Conservation (phyloP, 306 rosid genomes). For the Ochetophila trinervis region DNA sequence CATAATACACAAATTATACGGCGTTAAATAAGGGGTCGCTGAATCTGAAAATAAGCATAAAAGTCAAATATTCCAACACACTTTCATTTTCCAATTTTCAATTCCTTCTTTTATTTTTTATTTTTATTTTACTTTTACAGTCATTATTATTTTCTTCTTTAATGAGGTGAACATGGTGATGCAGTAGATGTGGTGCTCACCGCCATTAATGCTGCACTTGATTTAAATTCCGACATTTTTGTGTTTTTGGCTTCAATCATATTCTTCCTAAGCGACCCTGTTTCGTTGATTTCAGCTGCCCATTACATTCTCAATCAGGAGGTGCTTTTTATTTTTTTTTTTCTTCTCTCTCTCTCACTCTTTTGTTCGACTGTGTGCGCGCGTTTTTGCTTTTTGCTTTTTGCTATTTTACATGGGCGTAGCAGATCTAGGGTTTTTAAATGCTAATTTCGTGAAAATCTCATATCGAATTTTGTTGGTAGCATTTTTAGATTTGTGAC, state of each 20-base stretch:
- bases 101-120: too few species aligned
- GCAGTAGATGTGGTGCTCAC: not conserved
- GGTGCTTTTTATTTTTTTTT: not conserved
- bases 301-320: not conserved
- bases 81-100: too few species aligned
- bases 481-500: not conserved
- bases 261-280: not conserved
- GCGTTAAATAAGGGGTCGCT: not conserved
- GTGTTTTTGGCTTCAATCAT: not conserved
- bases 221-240: not conserved
- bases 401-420: not conserved
- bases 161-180: not conserved
- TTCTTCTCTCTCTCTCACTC: not conserved
- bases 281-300: not conserved
- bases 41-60: too few species aligned
- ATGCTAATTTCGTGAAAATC: not conserved
- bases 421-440: slow-evolving; percentile 25
- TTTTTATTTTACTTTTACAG: too few species aligned
- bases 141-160: not conserved
- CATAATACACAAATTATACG: not conserved
- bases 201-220: slow-evolving; percentile 7
- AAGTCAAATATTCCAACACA: too few species aligned
- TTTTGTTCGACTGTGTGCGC: too few species aligned
- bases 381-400: not conserved
- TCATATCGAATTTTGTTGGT: not conserved